A percentile compares a stretch with the other conserved stretches of the same genome.
phyloP scores from a whole-genome alignment of 2,329 filamentous ascomycete species.

The Penicillium sclerotiorum region DNA sequence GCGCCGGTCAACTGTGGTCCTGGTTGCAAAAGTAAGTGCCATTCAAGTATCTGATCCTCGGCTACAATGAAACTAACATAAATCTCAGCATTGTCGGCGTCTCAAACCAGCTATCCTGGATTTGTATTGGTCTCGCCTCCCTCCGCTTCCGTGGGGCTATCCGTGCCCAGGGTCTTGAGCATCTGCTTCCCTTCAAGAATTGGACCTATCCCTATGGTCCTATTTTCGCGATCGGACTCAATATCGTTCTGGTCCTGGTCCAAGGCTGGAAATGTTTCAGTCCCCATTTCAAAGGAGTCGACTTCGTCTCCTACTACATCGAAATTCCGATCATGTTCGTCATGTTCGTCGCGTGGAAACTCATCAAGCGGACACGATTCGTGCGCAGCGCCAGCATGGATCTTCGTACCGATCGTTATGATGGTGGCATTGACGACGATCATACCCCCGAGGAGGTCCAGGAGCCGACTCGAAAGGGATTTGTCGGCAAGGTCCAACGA shows the following conservation, averaged over 20 bases:
- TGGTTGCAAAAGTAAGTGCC: slow-evolving; percentile 64
- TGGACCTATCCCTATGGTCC: slow-evolving; percentile 68
- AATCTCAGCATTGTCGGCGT: slow-evolving; percentile 64
- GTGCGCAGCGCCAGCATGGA: slow-evolving; percentile 54
- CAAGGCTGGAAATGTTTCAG: slow-evolving; percentile 65
- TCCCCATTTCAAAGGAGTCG: slow-evolving; percentile 58
- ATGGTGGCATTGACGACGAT: slow-evolving; percentile 28
- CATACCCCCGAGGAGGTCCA: slow-evolving; percentile 31
- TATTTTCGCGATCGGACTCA: slow-evolving; percentile 59
- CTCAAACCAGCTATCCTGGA: slow-evolving; percentile 68
- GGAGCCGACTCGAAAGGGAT: slow-evolving; percentile 10
- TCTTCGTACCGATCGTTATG: slow-evolving; percentile 52
- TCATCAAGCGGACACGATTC: slow-evolving; percentile 51
- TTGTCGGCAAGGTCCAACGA: slow-evolving; percentile 29
- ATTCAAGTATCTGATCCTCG: background rate
- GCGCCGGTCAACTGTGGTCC: slow-evolving; percentile 65
- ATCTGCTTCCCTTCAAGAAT: slow-evolving; percentile 65
- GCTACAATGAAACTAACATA: background rate
- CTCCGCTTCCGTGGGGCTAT: slow-evolving; percentile 66
- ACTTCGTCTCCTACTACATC: slow-evolving; percentile 67
- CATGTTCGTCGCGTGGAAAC: slow-evolving; percentile 60
- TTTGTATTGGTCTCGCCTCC: slow-evolving; percentile 64
- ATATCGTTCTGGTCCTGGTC: slow-evolving; percentile 62
- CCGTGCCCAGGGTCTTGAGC: slow-evolving; percentile 60
- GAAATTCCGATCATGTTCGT: slow-evolving; percentile 63